phyloP scores from a whole-genome alignment of 1,284 basidiomycete species.

The Peniophora sp. region DNA sequence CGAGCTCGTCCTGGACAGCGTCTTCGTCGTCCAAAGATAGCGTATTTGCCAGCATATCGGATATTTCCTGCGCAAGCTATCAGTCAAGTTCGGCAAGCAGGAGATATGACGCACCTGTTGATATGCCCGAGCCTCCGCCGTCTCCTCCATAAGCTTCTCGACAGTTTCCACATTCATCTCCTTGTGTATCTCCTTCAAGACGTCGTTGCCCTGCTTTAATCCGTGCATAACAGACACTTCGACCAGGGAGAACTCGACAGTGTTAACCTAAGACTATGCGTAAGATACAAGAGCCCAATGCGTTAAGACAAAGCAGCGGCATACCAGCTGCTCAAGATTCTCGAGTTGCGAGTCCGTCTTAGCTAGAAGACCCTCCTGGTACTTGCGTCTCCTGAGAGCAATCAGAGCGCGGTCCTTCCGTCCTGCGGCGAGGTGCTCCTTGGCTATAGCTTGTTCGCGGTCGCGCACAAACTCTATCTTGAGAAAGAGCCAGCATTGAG shows the following conservation, averaged over 20 bases:
- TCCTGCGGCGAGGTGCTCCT: slow-evolving; percentile 71
- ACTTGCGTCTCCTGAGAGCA: slow-evolving; percentile 85
- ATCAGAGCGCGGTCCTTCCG: slow-evolving; percentile 84
- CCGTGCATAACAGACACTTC: slow-evolving; percentile 92
- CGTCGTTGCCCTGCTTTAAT: slow-evolving; percentile 87
- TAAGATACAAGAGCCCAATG: neutral
- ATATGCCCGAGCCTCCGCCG: slow-evolving; percentile 87
- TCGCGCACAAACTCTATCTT: slow-evolving; percentile 86
- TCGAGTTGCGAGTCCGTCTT: slow-evolving; percentile 91
- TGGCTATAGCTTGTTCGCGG: slow-evolving; percentile 86
- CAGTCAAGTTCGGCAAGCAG: slow-evolving; percentile 1
- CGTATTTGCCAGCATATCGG: slow-evolving; percentile 76
- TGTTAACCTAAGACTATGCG: slow-evolving; percentile 66
- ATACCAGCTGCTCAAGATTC: slow-evolving; percentile 83
- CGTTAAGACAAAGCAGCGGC: slow-evolving; percentile 24
- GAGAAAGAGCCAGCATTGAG: neutral
- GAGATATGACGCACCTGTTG: slow-evolving; percentile 58
- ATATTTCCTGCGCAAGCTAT: slow-evolving; percentile 59
- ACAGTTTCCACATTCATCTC: slow-evolving; percentile 91
- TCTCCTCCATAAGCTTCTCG: slow-evolving; percentile 90
- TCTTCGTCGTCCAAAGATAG: slow-evolving; percentile 91
- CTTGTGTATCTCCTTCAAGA: slow-evolving; percentile 88
- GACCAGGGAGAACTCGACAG: slow-evolving; percentile 93
- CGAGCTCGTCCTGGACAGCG: slow-evolving; percentile 80
- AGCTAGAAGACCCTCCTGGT: slow-evolving; percentile 81